phyloP scores from a whole-genome alignment of 305 asterid genomes.

The Plantago coronopus region DNA sequence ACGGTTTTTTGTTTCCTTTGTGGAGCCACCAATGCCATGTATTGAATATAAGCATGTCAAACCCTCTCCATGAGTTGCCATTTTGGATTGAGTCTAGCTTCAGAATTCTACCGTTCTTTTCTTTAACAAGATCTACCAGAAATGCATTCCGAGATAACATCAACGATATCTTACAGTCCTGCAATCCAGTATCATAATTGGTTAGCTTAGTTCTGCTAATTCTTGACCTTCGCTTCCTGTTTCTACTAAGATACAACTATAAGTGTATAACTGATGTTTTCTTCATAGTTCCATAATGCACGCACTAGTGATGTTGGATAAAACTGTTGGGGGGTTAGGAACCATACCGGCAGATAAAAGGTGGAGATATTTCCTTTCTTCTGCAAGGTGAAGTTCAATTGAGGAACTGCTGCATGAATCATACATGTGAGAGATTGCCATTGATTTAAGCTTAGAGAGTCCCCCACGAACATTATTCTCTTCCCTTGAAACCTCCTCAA shows the following conservation, averaged over 20 bases:
- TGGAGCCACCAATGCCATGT: slow-evolving; percentile 89
- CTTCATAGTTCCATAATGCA: too few species aligned
- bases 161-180: slow-evolving; percentile 50
- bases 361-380: slow-evolving; percentile 43
- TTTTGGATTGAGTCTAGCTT: slow-evolving; percentile 53
- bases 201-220: not conserved
- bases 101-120: slow-evolving; percentile 40
- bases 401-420: slow-evolving; percentile 50
- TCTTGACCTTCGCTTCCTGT: not conserved
- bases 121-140: slow-evolving; percentile 52
- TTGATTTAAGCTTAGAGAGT: slow-evolving; percentile 67
- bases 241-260: not conserved
- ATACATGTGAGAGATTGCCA: slow-evolving; percentile 81
- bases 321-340: not conserved
- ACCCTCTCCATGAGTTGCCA: slow-evolving; percentile 56
- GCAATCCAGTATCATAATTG: slow-evolving; percentile 15
- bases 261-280: too few species aligned
- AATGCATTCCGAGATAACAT: slow-evolving; percentile 53
- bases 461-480: slow-evolving; percentile 62
- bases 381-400: slow-evolving; percentile 33
- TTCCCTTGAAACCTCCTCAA: slow-evolving; percentile 48
- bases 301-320: not conserved
- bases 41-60: slow-evolving; percentile 63
- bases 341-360: slow-evolving; percentile 37
- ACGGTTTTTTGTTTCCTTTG: slow-evolving; percentile 58